phyloP scores from a whole-genome alignment of 2,329 filamentous ascomycete genomes.

The Dothideomycetes sp. region DNA sequence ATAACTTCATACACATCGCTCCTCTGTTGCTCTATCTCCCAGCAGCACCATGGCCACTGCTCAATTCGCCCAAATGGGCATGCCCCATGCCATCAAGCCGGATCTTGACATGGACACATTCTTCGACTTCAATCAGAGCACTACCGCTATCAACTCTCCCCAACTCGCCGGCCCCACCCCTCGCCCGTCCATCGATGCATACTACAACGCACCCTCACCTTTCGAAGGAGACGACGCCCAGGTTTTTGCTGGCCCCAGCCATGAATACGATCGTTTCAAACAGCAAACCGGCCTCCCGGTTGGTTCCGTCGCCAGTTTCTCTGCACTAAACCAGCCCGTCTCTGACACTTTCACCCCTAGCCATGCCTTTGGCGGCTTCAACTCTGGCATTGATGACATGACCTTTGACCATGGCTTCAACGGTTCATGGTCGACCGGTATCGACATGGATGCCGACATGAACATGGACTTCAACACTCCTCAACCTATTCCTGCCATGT shows the following conservation, averaged over 20 bases:
- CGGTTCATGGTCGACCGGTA: slow-evolving; percentile 44
- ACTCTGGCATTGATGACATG: slow-evolving; percentile 58
- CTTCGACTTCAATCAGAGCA: slow-evolving; percentile 31
- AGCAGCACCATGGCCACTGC: slow-evolving; percentile 15
- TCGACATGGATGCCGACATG: slow-evolving; percentile 52
- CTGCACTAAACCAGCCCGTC: slow-evolving; percentile 55
- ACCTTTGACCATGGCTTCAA: slow-evolving; percentile 51
- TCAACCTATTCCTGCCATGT: slow-evolving; percentile 51
- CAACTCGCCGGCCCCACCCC: slow-evolving; percentile 23
- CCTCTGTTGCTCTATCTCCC: slow-evolving; percentile 5
- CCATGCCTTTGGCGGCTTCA: slow-evolving; percentile 53
- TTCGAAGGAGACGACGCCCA: slow-evolving; percentile 30
- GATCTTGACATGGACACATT: slow-evolving; percentile 33
- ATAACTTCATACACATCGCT: slow-evolving; percentile 13
- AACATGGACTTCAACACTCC: slow-evolving; percentile 50
- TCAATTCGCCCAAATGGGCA: slow-evolving; percentile 17
- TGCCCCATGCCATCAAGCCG: slow-evolving; percentile 23
- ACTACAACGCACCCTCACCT: slow-evolving; percentile 21
- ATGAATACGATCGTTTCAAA: slow-evolving; percentile 90
- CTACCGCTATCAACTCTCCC: slow-evolving; percentile 19
- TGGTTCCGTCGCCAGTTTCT: slow-evolving; percentile 69
- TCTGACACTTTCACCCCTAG: slow-evolving; percentile 36
- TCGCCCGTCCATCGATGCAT: slow-evolving; percentile 16
- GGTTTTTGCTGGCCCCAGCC: slow-evolving; percentile 54
- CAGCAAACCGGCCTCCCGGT: slow-evolving; percentile 90